phyloP scores from a whole-genome alignment of 306 rosid genomes.

The Malus sieversii region DNA sequence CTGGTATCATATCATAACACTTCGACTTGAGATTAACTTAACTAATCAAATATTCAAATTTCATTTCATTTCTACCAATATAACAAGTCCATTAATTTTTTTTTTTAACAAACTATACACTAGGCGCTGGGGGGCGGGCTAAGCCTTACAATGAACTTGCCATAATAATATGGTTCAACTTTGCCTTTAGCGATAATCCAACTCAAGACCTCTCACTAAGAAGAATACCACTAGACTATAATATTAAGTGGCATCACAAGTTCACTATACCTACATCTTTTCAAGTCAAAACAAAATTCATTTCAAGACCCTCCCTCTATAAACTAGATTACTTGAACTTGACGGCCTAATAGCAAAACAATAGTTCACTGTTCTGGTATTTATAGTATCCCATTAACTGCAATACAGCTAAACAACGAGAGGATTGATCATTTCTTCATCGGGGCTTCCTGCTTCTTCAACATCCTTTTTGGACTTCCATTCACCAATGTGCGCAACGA shows the following conservation, averaged over 20 bases:
- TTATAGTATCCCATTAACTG: neutral
- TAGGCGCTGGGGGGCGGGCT: too few relatives aligned
- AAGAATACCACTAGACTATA: too few relatives aligned
- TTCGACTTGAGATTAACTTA: neutral
- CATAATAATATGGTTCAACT: too few relatives aligned
- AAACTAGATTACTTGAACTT: neutral
- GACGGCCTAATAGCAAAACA: neutral
- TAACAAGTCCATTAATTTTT: too few relatives aligned
- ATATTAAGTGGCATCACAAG: neutral
- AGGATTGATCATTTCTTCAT: neutral
- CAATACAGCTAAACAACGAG: neutral
- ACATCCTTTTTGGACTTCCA: too few relatives aligned
- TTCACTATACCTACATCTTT: neutral
- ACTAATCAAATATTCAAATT: neutral
- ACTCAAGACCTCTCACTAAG: too few relatives aligned
- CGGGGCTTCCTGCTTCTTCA: too few relatives aligned
- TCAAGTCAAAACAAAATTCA: neutral
- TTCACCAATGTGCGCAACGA: neutral
- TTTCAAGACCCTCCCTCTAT: neutral
- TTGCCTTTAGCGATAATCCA: too few relatives aligned
- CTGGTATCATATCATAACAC: neutral
- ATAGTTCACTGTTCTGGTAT: too few relatives aligned
- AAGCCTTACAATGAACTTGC: too few relatives aligned
- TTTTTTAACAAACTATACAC: too few relatives aligned
- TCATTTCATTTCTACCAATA: neutral